Base-by-base conservation (phyloP, 805 yeast genomes). In the Yamadazyma paraphyllophila region DNA sequence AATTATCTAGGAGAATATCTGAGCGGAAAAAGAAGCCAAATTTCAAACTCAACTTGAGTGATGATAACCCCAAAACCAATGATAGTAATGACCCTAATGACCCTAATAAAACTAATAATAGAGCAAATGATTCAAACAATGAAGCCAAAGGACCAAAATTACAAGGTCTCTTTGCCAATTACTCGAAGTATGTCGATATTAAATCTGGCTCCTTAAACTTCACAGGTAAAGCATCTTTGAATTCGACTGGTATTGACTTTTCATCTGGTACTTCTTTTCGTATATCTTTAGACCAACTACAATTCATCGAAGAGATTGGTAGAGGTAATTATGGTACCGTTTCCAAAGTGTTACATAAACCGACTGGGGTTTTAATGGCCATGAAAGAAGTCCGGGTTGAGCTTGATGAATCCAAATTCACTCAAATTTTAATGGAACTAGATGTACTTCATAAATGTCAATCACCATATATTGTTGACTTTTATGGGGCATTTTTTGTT, bases 291-390 rank as follows among this genome's bases (percentile, higher is more conserved):
- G 96, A 89, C 54, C 96, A 94, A 58, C 65, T 87, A 46, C 85
- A 85, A 56, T 81, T 86, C 52, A 73, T 88, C 46, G 96, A 85
- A 42, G 98, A 92, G 65, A 71, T 94, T 38, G 99, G 99, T 2
- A 80, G 92, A 39, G 99, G 99, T 8, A 94, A 94, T 67, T 94
- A 94, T 65, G 99, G 99, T 44, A 88, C 96, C 1, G 99, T 94
- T 7, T 81, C 91, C 16, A 91, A 90, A 65, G 99, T 92, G 2
- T 69, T 88, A 36, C 97, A 94, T 65, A 88, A 83, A 59, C 98
- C 98, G 10, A 90, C 96, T 0, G 87, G 89, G 15, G 86, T 92
- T 14, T 67, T 82, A 14, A 90, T 94, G 97, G 98, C 98, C 1
- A 89, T 94, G 95, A 94, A 94, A 65, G 98, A 94, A 63, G 96